These are phyloP conservation scores for Aspergillus mulundensis DNA, from an alignment of 495 filamentous ascomycete genomes.

Conservation along the genomic window DNA sequence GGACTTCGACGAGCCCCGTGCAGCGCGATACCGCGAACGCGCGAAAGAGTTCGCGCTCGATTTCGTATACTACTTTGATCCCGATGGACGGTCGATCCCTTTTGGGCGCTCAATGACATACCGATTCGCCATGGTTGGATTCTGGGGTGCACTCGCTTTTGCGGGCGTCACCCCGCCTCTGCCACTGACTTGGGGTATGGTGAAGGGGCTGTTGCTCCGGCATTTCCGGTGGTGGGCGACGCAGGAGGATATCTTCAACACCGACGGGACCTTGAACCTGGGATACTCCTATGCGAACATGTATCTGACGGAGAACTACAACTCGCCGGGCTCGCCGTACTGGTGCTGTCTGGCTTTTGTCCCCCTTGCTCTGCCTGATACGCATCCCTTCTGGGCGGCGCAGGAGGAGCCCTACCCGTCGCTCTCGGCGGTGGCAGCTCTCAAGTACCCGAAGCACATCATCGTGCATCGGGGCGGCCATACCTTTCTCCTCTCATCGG, in stretches of 20 bases:
- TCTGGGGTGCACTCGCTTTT: constrained; percentile 75
- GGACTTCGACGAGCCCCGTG: constrained; percentile 60
- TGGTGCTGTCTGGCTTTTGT: constrained; percentile 78
- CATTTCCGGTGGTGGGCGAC: constrained; percentile 77
- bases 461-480: constrained; percentile 55
- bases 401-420: constrained; percentile 58
- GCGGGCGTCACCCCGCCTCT: constrained; percentile 67
- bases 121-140: constrained; percentile 75
- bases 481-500: constrained; percentile 68
- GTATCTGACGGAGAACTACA: constrained; percentile 79
- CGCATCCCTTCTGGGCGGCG: constrained; percentile 72
- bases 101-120: constrained; percentile 76
- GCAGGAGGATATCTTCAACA: constrained; percentile 66
- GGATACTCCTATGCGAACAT: constrained; percentile 77
- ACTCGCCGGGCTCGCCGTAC: constrained; percentile 67
- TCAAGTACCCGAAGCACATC: constrained; percentile 69
- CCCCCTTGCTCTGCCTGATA: constrained; percentile 59
- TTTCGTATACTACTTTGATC: constrained; percentile 71
- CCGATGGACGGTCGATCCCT: constrained; percentile 59
- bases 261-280: constrained; percentile 68
- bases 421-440: constrained; percentile 49
- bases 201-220: constrained; percentile 69
- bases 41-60: constrained; percentile 63
- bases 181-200: constrained; percentile 70
- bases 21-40: constrained; percentile 65